Evolutionary conservation across 192 early-diverging fungal species (phyloP), one percentile per base, ranked within the genome.

Genomic region (Backusella sp.): DNA sequence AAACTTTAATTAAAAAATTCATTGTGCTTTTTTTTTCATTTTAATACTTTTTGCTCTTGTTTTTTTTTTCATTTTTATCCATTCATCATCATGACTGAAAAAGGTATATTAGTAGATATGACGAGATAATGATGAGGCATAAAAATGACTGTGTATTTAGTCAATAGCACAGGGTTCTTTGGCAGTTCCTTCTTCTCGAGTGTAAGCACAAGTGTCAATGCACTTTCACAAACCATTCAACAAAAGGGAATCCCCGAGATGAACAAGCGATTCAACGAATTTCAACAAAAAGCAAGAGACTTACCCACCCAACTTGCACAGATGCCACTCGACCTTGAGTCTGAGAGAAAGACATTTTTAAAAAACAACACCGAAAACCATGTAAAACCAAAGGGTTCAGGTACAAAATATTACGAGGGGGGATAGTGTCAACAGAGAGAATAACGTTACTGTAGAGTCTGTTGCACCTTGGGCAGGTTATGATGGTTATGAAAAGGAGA

Each of bases 401-500:
- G n/a, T 75, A 75, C 69, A 79, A 70, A 19, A 19, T 34, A 56
- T 5, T 4, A 36, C 17, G 66, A 74, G n/a, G 7, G 21, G n/a
- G 65, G 11, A 76, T 26, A 21, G 11, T 39, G 11, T 28, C 32
- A 32, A 19, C 8, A 6, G 12, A 21, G 15, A 70, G 15, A 35
- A 44, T 70, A 14, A 44, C 32, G 2, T 3, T 3, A 3, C 15
- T 59, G 9, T 76, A 89, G 88, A 88, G 41, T 70, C 80, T 23
- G 65, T 88, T 23, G 72, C 86, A 9, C 85, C 86, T 19, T 90
- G 88, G 88, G 76, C 74, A 21, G 88, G 88, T 21, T 74, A 86
- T 66, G 82, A 82, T 36, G 75, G 62, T 23, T 83, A 88, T 70
- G 88, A 90, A 73, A 79, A 82, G 2, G 76, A 84, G 36, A 75